Base-by-base conservation (phyloP, 1,139 yeast species). In the Scheffersomyces insectosa region DNA sequence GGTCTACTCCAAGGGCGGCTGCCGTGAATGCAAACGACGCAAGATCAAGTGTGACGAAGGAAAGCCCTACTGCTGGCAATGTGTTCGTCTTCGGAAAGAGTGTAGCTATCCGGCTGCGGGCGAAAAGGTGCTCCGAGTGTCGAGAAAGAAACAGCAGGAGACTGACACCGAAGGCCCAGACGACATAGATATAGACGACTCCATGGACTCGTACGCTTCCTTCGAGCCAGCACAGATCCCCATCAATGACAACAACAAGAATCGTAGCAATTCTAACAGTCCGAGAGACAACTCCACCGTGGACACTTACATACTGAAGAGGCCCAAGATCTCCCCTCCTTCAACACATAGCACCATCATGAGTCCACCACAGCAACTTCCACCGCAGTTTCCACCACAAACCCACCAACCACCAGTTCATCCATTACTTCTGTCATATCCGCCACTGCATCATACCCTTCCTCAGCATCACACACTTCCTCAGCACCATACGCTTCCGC, bases 21-120 rank as follows among this genome's bases (percentile, higher is more conserved):
- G 65, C 46, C 54, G 57, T n/a, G 65, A 60, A 47, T 60, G 65
- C 50, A 60, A 60, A 38, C 55, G 65, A 12, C 54, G 65, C 20
- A 60, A 60, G 39, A 60, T 60, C 50, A 60, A 60, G 41, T 60
- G 65, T 39, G 62, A 59, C 41, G 65, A 60, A 38, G 60, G 57
- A 13, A 55, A 56, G 32, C 56, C 56, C 9, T 55, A 50, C 47
- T 60, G 65, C 44, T 59, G 62, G 63, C 62, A 57, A 37, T 60
- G 65, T 44, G 51, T 54, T 10, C 49, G 64, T 20, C 52, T 60
- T 30, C 54, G 48, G 33, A 60, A 59, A 42, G 50, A 42, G 31
- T 60, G 65, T 31, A 48, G 53, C 33, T 60, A 60, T 39, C 58
- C 65, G 42, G 25, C 38, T 28, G 48, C 47, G 29, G 55, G 64